A percentile compares a stretch with the other conserved stretches of the same genome.
phyloP scores from a whole-genome alignment of 2,329 filamentous ascomycete genomes.

The Nannizziopsis barbatae region DNA sequence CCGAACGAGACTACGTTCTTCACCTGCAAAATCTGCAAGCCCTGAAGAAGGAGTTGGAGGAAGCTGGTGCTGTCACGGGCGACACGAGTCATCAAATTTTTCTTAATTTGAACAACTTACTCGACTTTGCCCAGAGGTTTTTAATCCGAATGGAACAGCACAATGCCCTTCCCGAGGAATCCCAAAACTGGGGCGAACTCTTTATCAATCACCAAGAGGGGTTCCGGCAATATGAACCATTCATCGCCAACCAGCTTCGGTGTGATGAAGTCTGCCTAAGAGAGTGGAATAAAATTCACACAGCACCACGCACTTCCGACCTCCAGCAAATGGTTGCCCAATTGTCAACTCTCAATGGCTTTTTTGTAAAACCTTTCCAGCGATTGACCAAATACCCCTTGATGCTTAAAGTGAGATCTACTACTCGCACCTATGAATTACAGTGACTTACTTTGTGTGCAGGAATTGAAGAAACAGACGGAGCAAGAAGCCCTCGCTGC shows the following conservation, averaged over 20 bases:
- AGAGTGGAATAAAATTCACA: slow-evolving; percentile 75
- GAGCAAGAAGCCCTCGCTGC: slow-evolving; percentile 57
- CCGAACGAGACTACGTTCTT: slow-evolving; percentile 94
- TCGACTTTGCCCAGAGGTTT: slow-evolving; percentile 92
- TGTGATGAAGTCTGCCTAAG: slow-evolving; percentile 74
- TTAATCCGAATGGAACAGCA: slow-evolving; percentile 93
- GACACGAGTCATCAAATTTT: slow-evolving; percentile 92
- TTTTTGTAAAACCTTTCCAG: slow-evolving; percentile 93
- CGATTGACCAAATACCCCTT: slow-evolving; percentile 89
- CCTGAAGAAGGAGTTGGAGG: slow-evolving; percentile 79
- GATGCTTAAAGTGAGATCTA: slow-evolving; percentile 60
- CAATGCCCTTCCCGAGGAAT: slow-evolving; percentile 63
- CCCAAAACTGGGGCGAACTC: slow-evolving; percentile 89
- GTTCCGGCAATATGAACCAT: slow-evolving; percentile 90
- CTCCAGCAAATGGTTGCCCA: slow-evolving; percentile 68
- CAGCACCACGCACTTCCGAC: slow-evolving; percentile 54
- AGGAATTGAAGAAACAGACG: slow-evolving; percentile 80
- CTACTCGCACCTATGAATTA: neutral
- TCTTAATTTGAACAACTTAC: slow-evolving; percentile 83
- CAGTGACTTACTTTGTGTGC: slow-evolving; percentile 10
- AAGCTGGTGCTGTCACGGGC: slow-evolving; percentile 75
- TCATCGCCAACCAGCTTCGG: slow-evolving; percentile 91
- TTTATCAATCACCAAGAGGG: slow-evolving; percentile 75
- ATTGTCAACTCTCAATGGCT: slow-evolving; percentile 78
- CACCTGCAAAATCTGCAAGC: slow-evolving; percentile 90